Conservation (phyloP, 2,329 filamentous ascomycete genomes). For the Fusarium anguioides region DNA sequence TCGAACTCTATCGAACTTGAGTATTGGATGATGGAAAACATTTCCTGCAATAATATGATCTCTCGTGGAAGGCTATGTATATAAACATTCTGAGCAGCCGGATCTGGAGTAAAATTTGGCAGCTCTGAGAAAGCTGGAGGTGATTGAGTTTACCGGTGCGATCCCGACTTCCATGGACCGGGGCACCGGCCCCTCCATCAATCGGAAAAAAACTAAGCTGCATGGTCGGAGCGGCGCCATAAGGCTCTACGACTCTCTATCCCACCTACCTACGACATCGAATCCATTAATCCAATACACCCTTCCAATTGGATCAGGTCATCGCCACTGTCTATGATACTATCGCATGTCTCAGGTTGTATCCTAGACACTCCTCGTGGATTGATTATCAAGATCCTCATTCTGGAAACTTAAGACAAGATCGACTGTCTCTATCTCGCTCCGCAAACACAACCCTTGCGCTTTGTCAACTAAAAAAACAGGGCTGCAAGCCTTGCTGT, state of each 20-base stretch:
- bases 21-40: not conserved
- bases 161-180: conserved; percentile 18
- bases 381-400: not conserved
- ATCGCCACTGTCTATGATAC: conserved; percentile 24
- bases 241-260: conserved; percentile 23
- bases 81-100: not conserved
- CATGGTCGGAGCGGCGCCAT: conserved; percentile 20
- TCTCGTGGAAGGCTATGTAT: not conserved
- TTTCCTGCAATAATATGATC: not conserved
- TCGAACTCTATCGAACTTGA: not conserved
- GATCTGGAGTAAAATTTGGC: not conserved
- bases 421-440: not conserved
- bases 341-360: not conserved
- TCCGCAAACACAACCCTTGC: conserved; percentile 12
- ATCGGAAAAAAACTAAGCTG: conserved; percentile 28
- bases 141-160: conserved; percentile 1
- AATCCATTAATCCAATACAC: conserved; percentile 11
- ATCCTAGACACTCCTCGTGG: not conserved
- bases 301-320: conserved; percentile 18
- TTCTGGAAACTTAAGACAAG: not conserved
- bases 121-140: not conserved
- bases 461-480: conserved; percentile 18
- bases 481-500: conserved; percentile 24
- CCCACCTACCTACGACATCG: conserved; percentile 24
- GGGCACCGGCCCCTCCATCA: conserved; percentile 37